Evolutionary conservation across 2,329 filamentous ascomycete genomes (phyloP).

Genomic region (Cercospora berteroae): DNA sequence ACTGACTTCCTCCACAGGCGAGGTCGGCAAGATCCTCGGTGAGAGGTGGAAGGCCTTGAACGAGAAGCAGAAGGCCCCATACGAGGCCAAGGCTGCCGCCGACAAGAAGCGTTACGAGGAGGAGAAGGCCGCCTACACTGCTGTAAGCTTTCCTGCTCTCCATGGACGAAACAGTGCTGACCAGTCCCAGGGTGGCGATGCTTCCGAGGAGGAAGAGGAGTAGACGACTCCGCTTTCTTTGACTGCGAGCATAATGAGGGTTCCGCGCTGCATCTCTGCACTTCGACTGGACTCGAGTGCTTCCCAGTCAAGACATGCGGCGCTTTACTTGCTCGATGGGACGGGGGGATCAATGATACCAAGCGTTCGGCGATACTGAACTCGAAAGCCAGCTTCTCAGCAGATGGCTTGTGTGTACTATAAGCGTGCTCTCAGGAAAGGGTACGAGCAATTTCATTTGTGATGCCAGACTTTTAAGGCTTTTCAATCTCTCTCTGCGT

Average conservation of each 20-base stretch:
- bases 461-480: background rate
- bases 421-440: constrained; percentile 15
- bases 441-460: constrained; percentile 12
- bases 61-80: constrained; percentile 88
- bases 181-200: constrained; percentile 35
- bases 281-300: constrained; percentile 5
- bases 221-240: constrained; percentile 21
- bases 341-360: constrained; percentile 25
- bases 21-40: constrained; percentile 96
- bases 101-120: constrained; percentile 99
- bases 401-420: constrained; percentile 23
- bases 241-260: background rate
- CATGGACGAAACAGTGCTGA: constrained; percentile 19
- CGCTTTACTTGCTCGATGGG: constrained; percentile 21
- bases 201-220: constrained; percentile 42
- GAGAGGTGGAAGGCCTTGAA: constrained; percentile 97
- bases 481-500: background rate
- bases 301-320: constrained; percentile 17
- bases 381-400: constrained; percentile 24
- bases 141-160: constrained; percentile 54
- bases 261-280: background rate
- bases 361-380: constrained; percentile 17
- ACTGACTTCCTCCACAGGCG: constrained; percentile 53
- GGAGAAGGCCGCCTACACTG: constrained; percentile 88
- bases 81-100: constrained; percentile 91